Base-by-base conservation (phyloP, 495 filamentous ascomycete genomes). In the Glonium stellatum region DNA sequence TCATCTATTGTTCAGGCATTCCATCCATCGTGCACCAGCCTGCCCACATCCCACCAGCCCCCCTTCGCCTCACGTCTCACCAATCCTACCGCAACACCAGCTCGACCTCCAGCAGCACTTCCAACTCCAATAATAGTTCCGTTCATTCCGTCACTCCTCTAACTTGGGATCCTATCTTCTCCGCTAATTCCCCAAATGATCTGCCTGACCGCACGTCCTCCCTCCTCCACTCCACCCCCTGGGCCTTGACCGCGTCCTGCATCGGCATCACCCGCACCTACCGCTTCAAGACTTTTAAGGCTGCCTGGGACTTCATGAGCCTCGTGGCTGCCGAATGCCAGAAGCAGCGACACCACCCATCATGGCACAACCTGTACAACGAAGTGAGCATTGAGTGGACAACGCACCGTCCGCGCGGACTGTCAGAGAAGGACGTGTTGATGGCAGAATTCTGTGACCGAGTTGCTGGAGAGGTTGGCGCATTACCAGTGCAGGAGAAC, bases 381-480 rank as follows among this genome's bases (percentile, higher is more conserved):
- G 19, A 63, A 44, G 64, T 63, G 19, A 60, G 56, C 15, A 36
- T 67, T 25, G 57, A 60, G 34, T 67, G 64, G 60, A 63, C 64
- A 11, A 67, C 64, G 47, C 64, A 67, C 42, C 54, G 55, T 18
- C 64, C 64, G 11, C 12, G 47, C 35, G 64, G 64, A n/a, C 54
- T 67, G 9, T 58, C 60, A n/a, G 35, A 61, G 18, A 61, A 64
- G 46, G 65, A 67, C 35, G 55, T 67, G 12, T 54, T 61, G 41
- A 67, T 67, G 61, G 65, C 65, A 37, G 58, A 67, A 35, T 64
- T 67, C 34, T 67, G 65, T 44, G 61, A 67, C 35, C 27, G 27
- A 10, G 50, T 39, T 19, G 63, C 63, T 21, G 55, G 55, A 22
- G 25, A 60, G 23, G 37, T 60, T 21, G 64, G 64, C 10, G 48